These are phyloP conservation scores for Fusarium nisikadoi DNA, from an alignment of 2,329 filamentous ascomycete genomes.

Conservation along the genomic window DNA sequence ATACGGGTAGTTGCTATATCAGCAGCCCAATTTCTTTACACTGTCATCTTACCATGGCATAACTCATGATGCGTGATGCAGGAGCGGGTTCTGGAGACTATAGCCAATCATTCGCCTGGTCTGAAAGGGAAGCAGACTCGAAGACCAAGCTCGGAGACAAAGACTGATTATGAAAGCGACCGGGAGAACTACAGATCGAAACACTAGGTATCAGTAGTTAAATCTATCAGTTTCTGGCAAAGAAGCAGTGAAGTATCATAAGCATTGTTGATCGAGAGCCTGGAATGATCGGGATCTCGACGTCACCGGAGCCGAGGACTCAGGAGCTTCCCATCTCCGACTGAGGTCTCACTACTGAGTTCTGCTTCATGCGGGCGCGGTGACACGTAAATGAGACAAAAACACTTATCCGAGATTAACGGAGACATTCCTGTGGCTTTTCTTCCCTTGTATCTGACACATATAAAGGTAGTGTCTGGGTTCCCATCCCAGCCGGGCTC, in stretches of 20 bases:
- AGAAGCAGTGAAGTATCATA: not conserved
- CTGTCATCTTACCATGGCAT: accelerated
- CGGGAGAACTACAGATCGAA: not conserved
- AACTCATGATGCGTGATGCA: accelerated
- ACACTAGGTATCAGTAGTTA: not conserved
- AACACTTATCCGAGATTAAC: too few relatives aligned
- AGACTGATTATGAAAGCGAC: not conserved
- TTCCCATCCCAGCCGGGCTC: too few relatives aligned
- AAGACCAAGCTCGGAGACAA: not conserved
- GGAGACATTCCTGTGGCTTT: too few relatives aligned
- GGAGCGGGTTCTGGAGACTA: too few relatives aligned
- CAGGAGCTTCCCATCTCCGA: too few relatives aligned
- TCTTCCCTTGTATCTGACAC: too few relatives aligned
- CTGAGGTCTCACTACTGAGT: too few relatives aligned
- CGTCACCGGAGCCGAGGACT: too few relatives aligned
- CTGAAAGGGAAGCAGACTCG: not conserved
- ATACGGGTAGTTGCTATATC: not conserved
- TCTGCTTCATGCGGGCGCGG: too few relatives aligned
- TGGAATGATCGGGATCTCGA: not conserved
- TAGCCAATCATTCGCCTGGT: accelerated
- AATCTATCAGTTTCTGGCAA: too few relatives aligned
- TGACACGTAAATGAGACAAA: too few relatives aligned
- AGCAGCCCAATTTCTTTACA: not conserved
- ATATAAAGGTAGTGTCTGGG: too few relatives aligned
- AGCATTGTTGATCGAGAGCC: accelerated